Percentiles rank a stretch among this genome's conserved stretches.
phyloP scores from a whole-genome alignment of 176 grass and related monocot species.

The Rhynchospora tenuis region DNA sequence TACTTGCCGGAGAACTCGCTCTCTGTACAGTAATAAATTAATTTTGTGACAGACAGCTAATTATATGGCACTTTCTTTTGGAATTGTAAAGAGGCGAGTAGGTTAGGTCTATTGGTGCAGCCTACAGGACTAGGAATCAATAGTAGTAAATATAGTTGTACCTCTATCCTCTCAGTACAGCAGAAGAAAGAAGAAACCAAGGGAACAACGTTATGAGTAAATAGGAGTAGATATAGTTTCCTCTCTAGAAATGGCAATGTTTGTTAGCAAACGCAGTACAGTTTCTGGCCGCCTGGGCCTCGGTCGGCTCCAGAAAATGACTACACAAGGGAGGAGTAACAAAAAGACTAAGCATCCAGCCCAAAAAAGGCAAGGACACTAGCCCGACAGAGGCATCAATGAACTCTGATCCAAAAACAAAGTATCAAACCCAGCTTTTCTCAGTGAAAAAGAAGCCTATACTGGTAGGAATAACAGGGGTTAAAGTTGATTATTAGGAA shows the following conservation, averaged over 20 bases:
- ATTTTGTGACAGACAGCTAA: background rate
- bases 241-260: background rate
- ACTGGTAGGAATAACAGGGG: background rate
- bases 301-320: constrained; percentile 1
- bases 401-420: too few species aligned
- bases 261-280: background rate
- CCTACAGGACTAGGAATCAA: background rate
- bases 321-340: background rate
- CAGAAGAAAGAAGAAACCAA: background rate
- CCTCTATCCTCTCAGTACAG: background rate
- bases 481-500: background rate
- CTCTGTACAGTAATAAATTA: background rate
- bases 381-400: background rate
- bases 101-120: too few species aligned
- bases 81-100: too few species aligned
- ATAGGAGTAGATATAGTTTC: background rate
- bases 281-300: background rate
- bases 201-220: background rate
- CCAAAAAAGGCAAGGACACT: background rate
- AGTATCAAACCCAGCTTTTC: background rate
- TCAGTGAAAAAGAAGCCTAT: background rate
- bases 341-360: background rate
- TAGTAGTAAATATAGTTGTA: background rate
- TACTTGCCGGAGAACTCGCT: background rate
- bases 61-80: too few species aligned